Evolutionary conservation across 2,329 filamentous ascomycete species (phyloP), one percentile per base, ranked within the genome.

Genomic region (Sporothrix brunneoviolacea): DNA sequence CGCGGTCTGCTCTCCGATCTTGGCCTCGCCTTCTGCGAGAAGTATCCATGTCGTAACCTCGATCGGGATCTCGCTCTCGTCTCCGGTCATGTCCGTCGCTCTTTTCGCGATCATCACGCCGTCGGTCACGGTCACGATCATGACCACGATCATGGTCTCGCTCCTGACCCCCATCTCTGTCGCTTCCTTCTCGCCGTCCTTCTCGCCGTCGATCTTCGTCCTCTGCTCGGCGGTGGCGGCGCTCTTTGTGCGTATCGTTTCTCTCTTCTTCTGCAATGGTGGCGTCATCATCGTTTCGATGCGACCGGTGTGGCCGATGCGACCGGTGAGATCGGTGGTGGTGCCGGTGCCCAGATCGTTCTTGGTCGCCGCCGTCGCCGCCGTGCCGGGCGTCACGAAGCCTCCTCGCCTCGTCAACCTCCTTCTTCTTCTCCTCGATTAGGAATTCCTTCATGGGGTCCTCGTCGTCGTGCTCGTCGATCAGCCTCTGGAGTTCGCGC

Each of bases 371-470:
- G 58, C 9, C 58, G 58, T 59, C 55, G 21, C 58, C 65, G 54
- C 65, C 53, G 73, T 69, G 74, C 59, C 71, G 76, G 62, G 67
- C 76, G 40, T 74, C 73, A 46, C 76, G 64, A 58, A 68, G 76
- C 56, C 74, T 73, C 58, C 86, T 68, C 3, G 88, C 91, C 52
- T 79, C 77, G 49, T 86, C 82, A 12, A 95, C 79, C 64, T 95
- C 88, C 64, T 89, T 88, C 68, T 87, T 90, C 76, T 97, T 96
- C 68, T 95, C 86, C 56, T 91, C 80, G 46, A 96, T 82, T 56
- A 97, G 65, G 60, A 88, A 96, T 33, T 81, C 82, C 68, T 95
- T 96, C 93, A 98, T 98, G 0, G 93, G 93, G 65, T 98, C 93
- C 54, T 97, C 91, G 21, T 96, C 91, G 57, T 97, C 93, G 57